These are phyloP conservation scores for Rhodofomes roseus DNA, from an alignment of 1,284 basidiomycete species.

Conservation along the genomic window DNA sequence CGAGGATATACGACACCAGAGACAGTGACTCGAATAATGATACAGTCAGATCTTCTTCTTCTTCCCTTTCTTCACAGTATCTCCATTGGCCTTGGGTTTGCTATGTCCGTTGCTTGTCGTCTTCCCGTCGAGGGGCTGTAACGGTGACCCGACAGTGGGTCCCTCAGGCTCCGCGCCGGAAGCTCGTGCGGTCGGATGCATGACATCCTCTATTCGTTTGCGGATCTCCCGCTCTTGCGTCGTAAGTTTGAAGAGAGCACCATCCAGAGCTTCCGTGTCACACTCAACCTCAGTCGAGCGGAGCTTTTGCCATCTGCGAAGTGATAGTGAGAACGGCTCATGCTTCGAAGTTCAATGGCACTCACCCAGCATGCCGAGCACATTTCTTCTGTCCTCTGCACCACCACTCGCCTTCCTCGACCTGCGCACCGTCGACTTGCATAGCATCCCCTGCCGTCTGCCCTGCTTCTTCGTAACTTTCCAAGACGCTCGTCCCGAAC, in stretches of 20 bases:
- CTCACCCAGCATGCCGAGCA: constrained; percentile 71
- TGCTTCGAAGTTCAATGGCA: not conserved
- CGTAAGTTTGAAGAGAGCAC: constrained; percentile 56
- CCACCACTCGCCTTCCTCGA: constrained; percentile 61
- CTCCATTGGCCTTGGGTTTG: constrained; percentile 40
- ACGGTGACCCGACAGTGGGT: constrained; percentile 17
- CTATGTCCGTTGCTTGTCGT: constrained; percentile 21
- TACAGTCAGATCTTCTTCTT: constrained; percentile 43
- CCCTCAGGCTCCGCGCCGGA: constrained; percentile 5
- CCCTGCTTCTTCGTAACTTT: constrained; percentile 56
- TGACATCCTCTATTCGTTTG: constrained; percentile 65
- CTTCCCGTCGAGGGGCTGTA: constrained; percentile 40
- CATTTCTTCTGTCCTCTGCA: constrained; percentile 72
- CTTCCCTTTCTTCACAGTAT: constrained; percentile 53
- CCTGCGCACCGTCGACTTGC: constrained; percentile 38
- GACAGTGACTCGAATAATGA: not conserved
- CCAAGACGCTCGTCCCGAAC: constrained; percentile 58
- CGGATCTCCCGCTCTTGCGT: constrained; percentile 71
- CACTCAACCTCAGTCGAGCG: constrained; percentile 66
- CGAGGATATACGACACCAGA: not conserved
- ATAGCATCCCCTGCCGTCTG: constrained; percentile 33
- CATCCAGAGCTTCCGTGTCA: constrained; percentile 68
- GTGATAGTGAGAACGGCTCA: constrained; percentile 1
- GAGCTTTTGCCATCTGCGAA: constrained; percentile 70
- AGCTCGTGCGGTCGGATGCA: constrained; percentile 46